These are phyloP conservation scores for Iodosphaeria phyllophila DNA, from an alignment of 2,329 filamentous ascomycete species.

Conservation along the genomic window DNA sequence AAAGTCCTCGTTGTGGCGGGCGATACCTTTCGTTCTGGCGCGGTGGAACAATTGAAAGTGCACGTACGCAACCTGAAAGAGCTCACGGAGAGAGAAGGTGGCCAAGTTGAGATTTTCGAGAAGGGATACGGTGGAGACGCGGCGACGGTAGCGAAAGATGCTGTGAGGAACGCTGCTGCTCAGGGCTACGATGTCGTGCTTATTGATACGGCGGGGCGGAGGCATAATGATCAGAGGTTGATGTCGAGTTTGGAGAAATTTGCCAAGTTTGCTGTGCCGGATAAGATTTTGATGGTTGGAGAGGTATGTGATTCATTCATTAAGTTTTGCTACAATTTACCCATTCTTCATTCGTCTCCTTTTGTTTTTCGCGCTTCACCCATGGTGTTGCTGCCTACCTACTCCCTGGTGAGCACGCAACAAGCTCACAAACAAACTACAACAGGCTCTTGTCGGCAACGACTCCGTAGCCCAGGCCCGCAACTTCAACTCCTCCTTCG, in stretches of 20 bases:
- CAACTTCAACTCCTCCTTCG: slow-evolving; percentile 92
- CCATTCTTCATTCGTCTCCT: no score
- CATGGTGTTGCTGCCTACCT: slow-evolving; percentile 2
- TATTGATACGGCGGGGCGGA: slow-evolving; percentile 86
- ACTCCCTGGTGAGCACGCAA: not conserved
- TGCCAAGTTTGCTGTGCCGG: slow-evolving; percentile 83
- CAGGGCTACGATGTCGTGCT: slow-evolving; percentile 81
- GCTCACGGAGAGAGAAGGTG: slow-evolving; percentile 66
- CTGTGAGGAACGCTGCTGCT: slow-evolving; percentile 60
- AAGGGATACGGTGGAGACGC: slow-evolving; percentile 97
- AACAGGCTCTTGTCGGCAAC: slow-evolving; percentile 70
- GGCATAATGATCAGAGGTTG: slow-evolving; percentile 87
- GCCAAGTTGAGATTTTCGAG: slow-evolving; percentile 78
- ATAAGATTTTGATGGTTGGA: slow-evolving; percentile 97
- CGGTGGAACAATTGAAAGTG: slow-evolving; percentile 90
- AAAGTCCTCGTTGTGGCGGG: slow-evolving; percentile 85
- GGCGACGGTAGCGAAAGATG: slow-evolving; percentile 85
- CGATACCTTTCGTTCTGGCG: slow-evolving; percentile 92
- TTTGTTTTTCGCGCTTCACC: no score
- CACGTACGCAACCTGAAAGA: slow-evolving; percentile 90
- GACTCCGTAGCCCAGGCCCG: slow-evolving; percentile 90
- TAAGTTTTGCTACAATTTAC: no score
- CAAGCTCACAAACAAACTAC: slow-evolving; percentile 2
- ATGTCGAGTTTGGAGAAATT: slow-evolving; percentile 98
- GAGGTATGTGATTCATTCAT: slow-evolving; percentile 21